Base-by-base conservation (phyloP, 2,329 filamentous ascomycete species). In the Pseudogymnoascus sp. region DNA sequence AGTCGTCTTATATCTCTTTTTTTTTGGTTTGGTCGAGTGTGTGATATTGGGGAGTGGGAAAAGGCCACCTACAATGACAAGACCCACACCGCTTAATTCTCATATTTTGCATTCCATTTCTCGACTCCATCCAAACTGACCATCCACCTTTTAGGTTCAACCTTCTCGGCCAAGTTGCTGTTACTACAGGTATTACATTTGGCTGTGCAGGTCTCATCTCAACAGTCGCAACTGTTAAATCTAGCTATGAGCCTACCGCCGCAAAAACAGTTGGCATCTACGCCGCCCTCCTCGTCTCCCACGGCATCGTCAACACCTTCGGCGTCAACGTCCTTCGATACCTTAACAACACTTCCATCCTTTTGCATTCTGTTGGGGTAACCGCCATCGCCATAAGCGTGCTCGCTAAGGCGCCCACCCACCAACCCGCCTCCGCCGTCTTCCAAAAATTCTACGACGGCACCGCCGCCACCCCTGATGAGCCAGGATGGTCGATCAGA, bases 191-290 rank as follows among this genome's bases (percentile, higher is more conserved):
- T 62, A 80, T 79, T 64, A 77, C 74, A 3, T 79, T 79, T 64
- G 79, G 79, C 44, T 73, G 73, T 60, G 79, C 79, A 8, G 76
- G 75, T 25, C 72, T 81, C 4, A 78, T 81, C 44, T 77, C 77
- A 2, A 78, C 76, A 1, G 72, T 77, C 8, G 78, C 78, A 21
- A 77, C 76, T 4, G 73, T 81, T 14, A 78, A 79, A 64, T 75
- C 72, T 12, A 69, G 70, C 36, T 81, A 79, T 63, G 69, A 67
- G 18, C 71, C 81, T 0, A 80, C 78, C 0, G 75, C 82, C 0
- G 74, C 68, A 12, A 77, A 78, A 65, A 84, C 81, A 2, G 78
- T 86, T 60, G 83, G 82, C n/a, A 85, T 86, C 64, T 84, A 85
- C 66, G 82, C 81, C 5, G 83, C 82, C 5, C 74, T 85, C 4